Evolutionary conservation across 192 early-diverging fungal genomes (phyloP).

Genomic region (Mortierella hygrophila): DNA sequence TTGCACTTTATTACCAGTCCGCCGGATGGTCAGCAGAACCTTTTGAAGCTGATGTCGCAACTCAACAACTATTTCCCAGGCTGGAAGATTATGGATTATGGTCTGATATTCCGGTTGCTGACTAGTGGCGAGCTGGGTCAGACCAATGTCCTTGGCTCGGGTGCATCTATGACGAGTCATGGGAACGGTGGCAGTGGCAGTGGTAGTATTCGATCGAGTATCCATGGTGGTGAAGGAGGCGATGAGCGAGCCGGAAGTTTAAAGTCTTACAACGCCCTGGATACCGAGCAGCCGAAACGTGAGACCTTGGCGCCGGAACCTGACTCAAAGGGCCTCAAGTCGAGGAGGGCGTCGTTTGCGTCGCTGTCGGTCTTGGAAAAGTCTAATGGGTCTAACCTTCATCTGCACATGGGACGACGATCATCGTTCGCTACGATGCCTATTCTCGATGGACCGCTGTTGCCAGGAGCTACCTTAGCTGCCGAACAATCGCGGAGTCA

Average conservation of each 20-base stretch:
- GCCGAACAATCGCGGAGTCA: conserved; percentile 28
- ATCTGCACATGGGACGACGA: background rate
- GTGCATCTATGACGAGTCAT: background rate
- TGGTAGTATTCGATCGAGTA: background rate
- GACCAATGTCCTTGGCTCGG: background rate
- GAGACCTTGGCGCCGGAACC: background rate
- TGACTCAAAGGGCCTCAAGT: background rate
- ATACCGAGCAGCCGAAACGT: background rate
- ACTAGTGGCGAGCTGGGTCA: conserved; percentile 28
- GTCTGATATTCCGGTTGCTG: conserved; percentile 26
- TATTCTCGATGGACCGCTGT: conserved; percentile 1
- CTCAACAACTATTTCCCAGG: conserved; percentile 66
- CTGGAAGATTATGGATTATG: conserved; percentile 60
- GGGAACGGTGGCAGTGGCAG: background rate
- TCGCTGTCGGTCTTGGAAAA: background rate
- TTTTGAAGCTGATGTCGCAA: conserved; percentile 66
- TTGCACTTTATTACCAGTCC: conserved; percentile 61
- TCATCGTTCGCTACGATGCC: background rate
- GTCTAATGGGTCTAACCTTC: background rate
- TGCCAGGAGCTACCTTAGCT: background rate
- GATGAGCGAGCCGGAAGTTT: background rate
- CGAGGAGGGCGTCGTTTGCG: conserved; percentile 6
- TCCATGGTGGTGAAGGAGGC: background rate
- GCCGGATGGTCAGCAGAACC: conserved; percentile 45
- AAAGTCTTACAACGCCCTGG: background rate